Evolutionary conservation across 2,329 filamentous ascomycete species (phyloP).

Genomic region (Seiridium cupressi): DNA sequence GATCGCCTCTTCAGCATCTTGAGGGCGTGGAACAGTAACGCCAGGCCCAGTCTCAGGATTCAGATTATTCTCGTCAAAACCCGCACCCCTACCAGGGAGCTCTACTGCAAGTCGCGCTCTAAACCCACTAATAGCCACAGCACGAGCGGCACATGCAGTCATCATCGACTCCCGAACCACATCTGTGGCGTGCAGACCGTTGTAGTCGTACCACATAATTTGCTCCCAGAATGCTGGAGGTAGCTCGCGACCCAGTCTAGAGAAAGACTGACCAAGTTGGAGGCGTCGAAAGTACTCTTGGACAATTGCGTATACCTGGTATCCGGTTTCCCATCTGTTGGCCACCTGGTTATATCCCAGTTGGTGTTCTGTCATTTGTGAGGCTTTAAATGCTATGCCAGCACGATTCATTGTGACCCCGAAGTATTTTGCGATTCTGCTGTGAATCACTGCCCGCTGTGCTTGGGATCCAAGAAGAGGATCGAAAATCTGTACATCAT

Average conservation of each 20-base stretch:
- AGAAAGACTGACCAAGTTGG: not conserved
- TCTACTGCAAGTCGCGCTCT: not conserved
- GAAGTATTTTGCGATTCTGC: not conserved
- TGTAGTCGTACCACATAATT: not conserved
- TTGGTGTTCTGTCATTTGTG: not conserved
- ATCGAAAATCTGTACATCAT: not conserved
- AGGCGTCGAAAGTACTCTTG: not conserved
- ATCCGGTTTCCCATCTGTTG: not conserved
- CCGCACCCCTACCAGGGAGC: not conserved
- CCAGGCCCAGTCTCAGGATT: not conserved
- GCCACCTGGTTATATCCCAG: not conserved
- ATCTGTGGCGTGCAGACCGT: not conserved
- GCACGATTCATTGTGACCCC: not conserved
- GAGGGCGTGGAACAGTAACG: not conserved
- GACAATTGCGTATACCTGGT: not conserved
- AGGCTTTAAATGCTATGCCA: not conserved
- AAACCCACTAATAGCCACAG: not conserved
- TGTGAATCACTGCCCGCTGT: not conserved
- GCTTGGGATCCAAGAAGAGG: not conserved
- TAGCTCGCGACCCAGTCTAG: not conserved
- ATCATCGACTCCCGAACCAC: constrained; percentile 1
- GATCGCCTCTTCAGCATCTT: not conserved
- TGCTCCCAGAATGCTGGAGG: not conserved
- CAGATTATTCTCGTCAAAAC: not conserved
- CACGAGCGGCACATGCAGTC: not conserved